Conservation (phyloP, 352 stramenopile genomes). For the Thalassiosira hispida region DNA sequence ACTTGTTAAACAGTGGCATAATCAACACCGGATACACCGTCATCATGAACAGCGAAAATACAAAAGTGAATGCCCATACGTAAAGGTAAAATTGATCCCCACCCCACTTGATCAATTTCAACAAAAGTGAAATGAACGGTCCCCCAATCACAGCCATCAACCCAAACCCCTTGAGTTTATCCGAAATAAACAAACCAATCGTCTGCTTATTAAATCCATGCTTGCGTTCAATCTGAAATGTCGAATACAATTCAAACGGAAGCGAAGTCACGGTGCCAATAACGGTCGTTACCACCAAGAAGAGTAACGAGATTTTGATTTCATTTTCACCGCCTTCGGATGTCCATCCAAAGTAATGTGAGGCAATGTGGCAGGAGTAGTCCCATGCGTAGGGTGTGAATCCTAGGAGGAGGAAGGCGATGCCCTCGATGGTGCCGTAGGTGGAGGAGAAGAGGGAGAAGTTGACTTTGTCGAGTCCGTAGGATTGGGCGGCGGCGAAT, state of each 20-base stretch:
- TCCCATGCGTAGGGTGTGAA: constrained; percentile 95
- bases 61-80: constrained; percentile 94
- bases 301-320: constrained; percentile 86
- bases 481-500: constrained; percentile 92
- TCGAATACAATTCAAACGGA: constrained; percentile 89
- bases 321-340: constrained; percentile 86
- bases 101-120: constrained; percentile 85
- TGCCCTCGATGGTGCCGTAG: constrained; percentile 89
- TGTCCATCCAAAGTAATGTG: constrained; percentile 57
- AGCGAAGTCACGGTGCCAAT: constrained; percentile 85
- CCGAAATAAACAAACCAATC: constrained; percentile 91
- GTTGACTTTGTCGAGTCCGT: constrained; percentile 95
- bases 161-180: constrained; percentile 93
- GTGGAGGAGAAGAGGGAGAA: constrained; percentile 91
- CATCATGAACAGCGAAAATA: constrained; percentile 94
- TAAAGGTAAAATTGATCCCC: constrained; percentile 91
- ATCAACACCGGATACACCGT: constrained; percentile 95
- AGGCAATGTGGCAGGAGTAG: constrained; percentile 81
- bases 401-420: constrained; percentile 90
- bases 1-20: constrained; percentile 98
- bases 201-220: constrained; percentile 99
- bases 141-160: constrained; percentile 89
- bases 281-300: constrained; percentile 77
- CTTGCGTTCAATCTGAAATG: constrained; percentile 94
- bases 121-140: constrained; percentile 80